A percentile compares a stretch with the other conserved stretches of the same genome.
phyloP scores from a whole-genome alignment of 169 alveolate species.

The Babesia ovis region DNA sequence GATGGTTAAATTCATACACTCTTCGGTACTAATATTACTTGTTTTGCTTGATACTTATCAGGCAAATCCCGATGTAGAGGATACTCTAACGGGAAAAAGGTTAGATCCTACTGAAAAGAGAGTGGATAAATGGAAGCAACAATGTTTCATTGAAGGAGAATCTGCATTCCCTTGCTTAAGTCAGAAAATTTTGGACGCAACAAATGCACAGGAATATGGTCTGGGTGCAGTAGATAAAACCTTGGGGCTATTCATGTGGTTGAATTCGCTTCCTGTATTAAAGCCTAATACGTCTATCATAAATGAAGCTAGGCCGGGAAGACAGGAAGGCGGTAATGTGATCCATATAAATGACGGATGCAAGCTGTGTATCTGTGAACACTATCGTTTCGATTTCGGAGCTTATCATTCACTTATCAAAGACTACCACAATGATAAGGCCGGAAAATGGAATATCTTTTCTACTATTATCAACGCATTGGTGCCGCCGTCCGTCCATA shows the following conservation, averaged over 20 bases:
- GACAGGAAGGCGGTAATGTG: background rate
- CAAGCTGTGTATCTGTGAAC: background rate
- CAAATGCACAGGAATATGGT: background rate
- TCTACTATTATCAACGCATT: background rate
- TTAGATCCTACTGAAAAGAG: too few relatives aligned
- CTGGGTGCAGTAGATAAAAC: background rate
- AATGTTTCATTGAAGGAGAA: background rate
- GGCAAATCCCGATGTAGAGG: too few relatives aligned
- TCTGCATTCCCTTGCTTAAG: background rate
- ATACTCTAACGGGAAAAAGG: too few relatives aligned
- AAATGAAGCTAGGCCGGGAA: conserved; percentile 6
- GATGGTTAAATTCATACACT: too few relatives aligned
- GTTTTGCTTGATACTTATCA: too few relatives aligned
- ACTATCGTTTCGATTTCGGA: conserved; percentile 27
- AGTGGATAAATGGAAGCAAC: background rate
- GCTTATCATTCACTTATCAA: conserved; percentile 19
- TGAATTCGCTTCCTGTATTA: conserved; percentile 33
- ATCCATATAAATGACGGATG: background rate
- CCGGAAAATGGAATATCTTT: background rate
- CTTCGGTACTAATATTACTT: too few relatives aligned
- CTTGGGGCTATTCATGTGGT: conserved; percentile 12
- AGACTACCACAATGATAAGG: background rate
- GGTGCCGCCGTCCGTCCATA: background rate
- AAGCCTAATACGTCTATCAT: conserved; percentile 32
- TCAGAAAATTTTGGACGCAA: background rate